A percentile compares a stretch with the other conserved stretches of the same genome.
phyloP scores from a whole-genome alignment of 805 yeast genomes.

The Spathaspora sp. region DNA sequence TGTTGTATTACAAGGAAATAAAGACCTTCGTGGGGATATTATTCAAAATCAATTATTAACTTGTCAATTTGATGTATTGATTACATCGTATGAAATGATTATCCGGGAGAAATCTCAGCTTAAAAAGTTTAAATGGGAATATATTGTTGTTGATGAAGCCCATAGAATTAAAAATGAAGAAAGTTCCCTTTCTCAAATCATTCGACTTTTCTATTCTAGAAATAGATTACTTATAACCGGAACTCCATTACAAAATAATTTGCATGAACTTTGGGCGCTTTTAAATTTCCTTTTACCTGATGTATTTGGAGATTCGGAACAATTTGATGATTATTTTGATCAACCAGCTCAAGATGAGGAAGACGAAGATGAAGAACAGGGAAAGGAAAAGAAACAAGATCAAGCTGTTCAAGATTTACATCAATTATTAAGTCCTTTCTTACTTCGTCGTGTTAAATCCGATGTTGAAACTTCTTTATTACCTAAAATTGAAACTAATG shows the following conservation, averaged over 20 bases:
- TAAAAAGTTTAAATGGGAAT: constrained; percentile 88
- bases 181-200: constrained; percentile 86
- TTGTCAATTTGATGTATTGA: constrained; percentile 83
- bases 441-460: constrained; percentile 83
- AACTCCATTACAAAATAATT: constrained; percentile 90
- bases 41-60: constrained; percentile 57
- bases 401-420: constrained; percentile 84
- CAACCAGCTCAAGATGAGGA: constrained; percentile 35
- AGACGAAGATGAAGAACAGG: constrained; percentile 13
- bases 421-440: constrained; percentile 81
- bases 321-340: constrained; percentile 92
- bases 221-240: constrained; percentile 89
- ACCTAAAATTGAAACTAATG: constrained; percentile 86
- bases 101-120: constrained; percentile 80
- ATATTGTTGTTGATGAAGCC: constrained; percentile 92
- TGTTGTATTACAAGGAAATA: constrained; percentile 83
- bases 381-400: constrained; percentile 53
- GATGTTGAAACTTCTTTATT: constrained; percentile 89
- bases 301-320: constrained; percentile 86
- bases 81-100: constrained; percentile 92
- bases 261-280: constrained; percentile 96
- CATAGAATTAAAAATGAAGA: constrained; percentile 96
- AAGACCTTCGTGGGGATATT: constrained; percentile 67
- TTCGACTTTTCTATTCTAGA: constrained; percentile 80
- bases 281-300: constrained; percentile 89